Base-by-base conservation (phyloP, 176 grass and related monocot genomes). In the Areca catechu region DNA sequence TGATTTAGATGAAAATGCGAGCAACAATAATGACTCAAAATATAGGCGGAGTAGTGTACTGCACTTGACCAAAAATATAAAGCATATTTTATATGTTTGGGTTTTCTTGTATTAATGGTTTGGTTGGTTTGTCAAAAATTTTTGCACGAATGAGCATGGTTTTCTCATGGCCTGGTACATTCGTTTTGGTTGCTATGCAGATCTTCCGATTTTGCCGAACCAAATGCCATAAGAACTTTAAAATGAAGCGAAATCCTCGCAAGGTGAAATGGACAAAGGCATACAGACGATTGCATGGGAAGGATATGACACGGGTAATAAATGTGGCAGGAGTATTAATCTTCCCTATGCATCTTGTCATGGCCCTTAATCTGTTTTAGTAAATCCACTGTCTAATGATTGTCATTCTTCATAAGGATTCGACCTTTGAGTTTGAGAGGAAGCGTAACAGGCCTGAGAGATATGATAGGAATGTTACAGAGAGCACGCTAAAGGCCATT, bases 221-320 rank as follows among this genome's bases (percentile, higher is more conserved):
- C 1, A 98, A 98, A 82, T 98, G 93, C 56, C 87, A 98, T 71
- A 98, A 98, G 67, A 98, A 98, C 52, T 98, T 98, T 64, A 98
- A 98, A 74, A 98, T 98, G 93, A 98, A 98, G 84, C 92, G 93
- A 74, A 98, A 98, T 76, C 93, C 93, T 83, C 88, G 93, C 16
- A 98, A 98, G 77, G 87, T 98, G 51, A 85, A 98, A 28, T 98
- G 93, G 93, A 98, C 88, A 3, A 98, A 98, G 55, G 87, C 93
- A 0, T 98, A 83, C 54, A 76, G 93, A 4, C 63, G 67, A 20
- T 63, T 85, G 66, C 94, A 70, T 58, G 94, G 94, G 71, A 98
- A 98, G 78, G 94, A 98, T 60, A 98, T 98, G 93, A 92, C 88
- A 7, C 67, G 89, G 76, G 90, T 89, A 59, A 43, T 43, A 43